A percentile compares a stretch with the other conserved stretches of the same genome.
phyloP scores from a whole-genome alignment of 345 rosid genomes.

The Zanthoxylum bungeanum region DNA sequence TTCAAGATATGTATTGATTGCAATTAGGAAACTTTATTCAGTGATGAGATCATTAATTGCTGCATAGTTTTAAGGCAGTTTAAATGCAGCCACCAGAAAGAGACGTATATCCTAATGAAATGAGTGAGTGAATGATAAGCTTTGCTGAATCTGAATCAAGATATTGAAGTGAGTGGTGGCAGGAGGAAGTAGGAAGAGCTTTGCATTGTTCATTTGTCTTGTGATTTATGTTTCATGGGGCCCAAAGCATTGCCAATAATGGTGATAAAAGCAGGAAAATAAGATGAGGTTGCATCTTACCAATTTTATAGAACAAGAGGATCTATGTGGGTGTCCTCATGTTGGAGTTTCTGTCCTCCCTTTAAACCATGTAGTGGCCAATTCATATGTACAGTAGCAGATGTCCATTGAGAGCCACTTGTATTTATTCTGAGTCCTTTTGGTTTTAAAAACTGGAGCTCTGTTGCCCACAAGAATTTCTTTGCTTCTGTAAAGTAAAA shows the following conservation, averaged over 20 bases:
- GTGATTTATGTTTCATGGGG: conserved; percentile 30
- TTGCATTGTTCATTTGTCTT: conserved; percentile 20
- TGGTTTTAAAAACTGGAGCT: neutral
- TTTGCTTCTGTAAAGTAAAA: no score
- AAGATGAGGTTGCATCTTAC: conserved; percentile 32
- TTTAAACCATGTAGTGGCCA: conserved; percentile 24
- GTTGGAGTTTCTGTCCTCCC: conserved; percentile 21
- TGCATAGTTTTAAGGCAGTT: neutral
- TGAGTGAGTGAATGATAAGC: conserved; percentile 33
- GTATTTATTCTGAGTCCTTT: neutral
- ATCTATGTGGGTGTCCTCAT: conserved; percentile 37
- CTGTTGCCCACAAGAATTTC: conserved; percentile 5
- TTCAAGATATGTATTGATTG: neutral
- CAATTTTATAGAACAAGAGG: conserved; percentile 29
- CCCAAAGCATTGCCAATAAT: conserved; percentile 43
- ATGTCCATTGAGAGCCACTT: conserved; percentile 31
- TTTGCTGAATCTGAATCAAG: conserved; percentile 23
- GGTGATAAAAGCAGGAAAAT: conserved; percentile 28
- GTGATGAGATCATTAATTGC: neutral
- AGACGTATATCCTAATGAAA: conserved; percentile 12
- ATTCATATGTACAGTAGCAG: conserved; percentile 26
- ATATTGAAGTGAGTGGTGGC: conserved; percentile 34
- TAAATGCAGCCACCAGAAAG: conserved; percentile 3
- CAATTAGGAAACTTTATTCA: neutral
- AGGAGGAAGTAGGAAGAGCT: conserved; percentile 34